These are phyloP conservation scores for Diaporthe humulicola DNA, from an alignment of 2,329 filamentous ascomycete genomes.

Conservation along the genomic window DNA sequence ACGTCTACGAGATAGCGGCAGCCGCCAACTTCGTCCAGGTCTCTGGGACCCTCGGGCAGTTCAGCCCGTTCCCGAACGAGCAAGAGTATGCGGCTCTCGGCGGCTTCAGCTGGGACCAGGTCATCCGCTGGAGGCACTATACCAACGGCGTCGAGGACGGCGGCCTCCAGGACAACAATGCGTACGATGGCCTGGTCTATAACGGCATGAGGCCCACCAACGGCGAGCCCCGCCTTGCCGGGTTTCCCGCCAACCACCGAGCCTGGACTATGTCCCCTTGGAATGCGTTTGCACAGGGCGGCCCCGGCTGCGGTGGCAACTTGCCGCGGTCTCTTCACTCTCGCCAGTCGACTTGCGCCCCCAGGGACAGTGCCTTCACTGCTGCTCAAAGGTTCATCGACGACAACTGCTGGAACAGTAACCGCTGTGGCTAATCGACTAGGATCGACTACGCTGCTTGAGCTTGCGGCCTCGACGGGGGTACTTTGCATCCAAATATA, in stretches of 20 bases:
- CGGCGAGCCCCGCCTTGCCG: conserved; percentile 14
- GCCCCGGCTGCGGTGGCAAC: neutral
- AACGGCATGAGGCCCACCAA: neutral
- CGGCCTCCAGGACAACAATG: neutral
- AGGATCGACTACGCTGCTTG: neutral
- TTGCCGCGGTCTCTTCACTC: neutral
- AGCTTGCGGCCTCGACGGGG: neutral
- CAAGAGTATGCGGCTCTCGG: conserved; percentile 16
- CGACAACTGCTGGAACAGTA: neutral
- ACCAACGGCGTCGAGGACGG: neutral
- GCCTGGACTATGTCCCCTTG: conserved; percentile 27
- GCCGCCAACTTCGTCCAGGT: conserved; percentile 24
- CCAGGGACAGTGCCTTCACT: neutral
- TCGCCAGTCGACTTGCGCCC: neutral
- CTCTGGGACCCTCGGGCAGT: conserved; percentile 1
- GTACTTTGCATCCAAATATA: neutral
- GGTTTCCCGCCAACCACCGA: neutral
- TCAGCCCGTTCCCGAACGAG: conserved; percentile 15
- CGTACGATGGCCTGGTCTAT: neutral
- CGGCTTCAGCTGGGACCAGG: conserved; percentile 23
- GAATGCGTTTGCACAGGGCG: neutral
- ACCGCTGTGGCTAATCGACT: neutral
- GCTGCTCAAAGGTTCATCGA: conserved; percentile 7
- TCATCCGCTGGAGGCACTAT: conserved; percentile 19
- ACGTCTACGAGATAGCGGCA: conserved; percentile 17